Base-by-base conservation (phyloP, 1,139 yeast species). In the Candida neerlandica region DNA sequence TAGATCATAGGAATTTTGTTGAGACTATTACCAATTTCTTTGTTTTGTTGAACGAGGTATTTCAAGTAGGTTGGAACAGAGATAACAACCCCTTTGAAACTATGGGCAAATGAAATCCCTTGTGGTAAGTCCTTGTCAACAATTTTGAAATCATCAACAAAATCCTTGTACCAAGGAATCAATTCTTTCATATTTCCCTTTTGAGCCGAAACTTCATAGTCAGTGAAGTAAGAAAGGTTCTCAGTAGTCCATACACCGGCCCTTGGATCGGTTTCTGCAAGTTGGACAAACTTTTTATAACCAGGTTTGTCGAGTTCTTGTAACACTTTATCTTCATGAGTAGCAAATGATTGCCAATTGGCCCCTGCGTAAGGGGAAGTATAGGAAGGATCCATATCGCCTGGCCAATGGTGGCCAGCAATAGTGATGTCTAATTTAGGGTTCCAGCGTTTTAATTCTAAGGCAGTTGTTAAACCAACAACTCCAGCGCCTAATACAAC, bases 1-100 rank as follows among this genome's bases (percentile, higher is more conserved):
- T 51, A 44, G 15, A 75, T 45, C 4, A 61, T 58, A 52, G 59
- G 54, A 21, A 68, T 61, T 45, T 81, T 62, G 43, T 55, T 63
- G 23, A 77, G 54, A 1, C 39, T 44, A 37, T 77, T 72, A 0
- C 84, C 84, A 18, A 56, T 46, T 33, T 61, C 67, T 7, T 66
- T 53, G 50, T 78, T 71, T 55, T 73, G 67, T 43, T 67, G 68
- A 30, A 73, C 62, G 27, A 82, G 64, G 58, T 67, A 82, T 16
- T 75, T 66, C 51, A 82, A 66, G 56, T 82, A 82, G 23, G 75
- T 66, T 12, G 81, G 75, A 2, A 78, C 78, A 10, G 81, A 69
- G 41, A 82, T 71, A 40, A 80, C 79, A 45, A 82, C 69, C 0
- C 85, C 81, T 43, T 69, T 71, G 57, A 63, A 82, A 44, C 61